These are phyloP conservation scores for Glycyrrhiza uralensis DNA, from an alignment of 306 rosid genomes.

Conservation along the genomic window DNA sequence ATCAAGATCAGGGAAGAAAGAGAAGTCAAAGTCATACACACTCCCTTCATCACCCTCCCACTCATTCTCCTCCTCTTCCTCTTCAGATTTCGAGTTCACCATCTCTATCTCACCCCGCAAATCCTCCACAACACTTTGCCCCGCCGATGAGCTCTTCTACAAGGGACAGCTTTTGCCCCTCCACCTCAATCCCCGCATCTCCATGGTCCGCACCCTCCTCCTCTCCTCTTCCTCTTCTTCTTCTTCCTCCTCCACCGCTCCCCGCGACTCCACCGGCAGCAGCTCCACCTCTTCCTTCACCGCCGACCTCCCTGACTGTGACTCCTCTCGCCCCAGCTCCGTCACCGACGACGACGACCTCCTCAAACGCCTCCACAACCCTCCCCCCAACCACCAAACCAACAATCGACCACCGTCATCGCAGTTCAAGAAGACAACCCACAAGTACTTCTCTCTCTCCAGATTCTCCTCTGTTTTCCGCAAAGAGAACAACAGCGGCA, in stretches of 20 bases:
- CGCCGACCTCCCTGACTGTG: constrained; percentile 54
- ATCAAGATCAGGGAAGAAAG: neutral
- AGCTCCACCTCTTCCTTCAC: constrained; percentile 57
- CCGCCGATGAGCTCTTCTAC: constrained; percentile 95
- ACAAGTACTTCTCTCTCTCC: constrained; percentile 66
- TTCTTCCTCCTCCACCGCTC: constrained; percentile 43
- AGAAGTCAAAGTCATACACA: constrained; percentile 48
- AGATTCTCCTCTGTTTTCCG: constrained; percentile 84
- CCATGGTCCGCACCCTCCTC: constrained; percentile 77
- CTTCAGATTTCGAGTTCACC: constrained; percentile 88
- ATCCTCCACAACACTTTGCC: constrained; percentile 62
- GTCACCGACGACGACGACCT: constrained; percentile 62
- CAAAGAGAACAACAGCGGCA: constrained; percentile 24
- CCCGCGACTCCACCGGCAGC: constrained; percentile 86
- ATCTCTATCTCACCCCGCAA: constrained; percentile 72
- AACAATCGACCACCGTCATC: constrained; percentile 16
- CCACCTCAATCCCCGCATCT: constrained; percentile 70
- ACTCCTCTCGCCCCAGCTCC: constrained; percentile 79
- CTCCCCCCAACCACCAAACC: neutral
- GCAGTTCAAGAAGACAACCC: constrained; percentile 34
- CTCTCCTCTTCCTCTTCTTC: constrained; percentile 57
- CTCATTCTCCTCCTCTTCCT: constrained; percentile 74
- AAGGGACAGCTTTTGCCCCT: constrained; percentile 87
- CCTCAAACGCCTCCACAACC: constrained; percentile 42
- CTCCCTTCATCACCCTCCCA: constrained; percentile 77